Percentiles rank a stretch among this genome's conserved stretches.
Evolutionary conservation across 345 rosid genomes (phyloP).

Genomic region (Salix arbutifolia): DNA sequence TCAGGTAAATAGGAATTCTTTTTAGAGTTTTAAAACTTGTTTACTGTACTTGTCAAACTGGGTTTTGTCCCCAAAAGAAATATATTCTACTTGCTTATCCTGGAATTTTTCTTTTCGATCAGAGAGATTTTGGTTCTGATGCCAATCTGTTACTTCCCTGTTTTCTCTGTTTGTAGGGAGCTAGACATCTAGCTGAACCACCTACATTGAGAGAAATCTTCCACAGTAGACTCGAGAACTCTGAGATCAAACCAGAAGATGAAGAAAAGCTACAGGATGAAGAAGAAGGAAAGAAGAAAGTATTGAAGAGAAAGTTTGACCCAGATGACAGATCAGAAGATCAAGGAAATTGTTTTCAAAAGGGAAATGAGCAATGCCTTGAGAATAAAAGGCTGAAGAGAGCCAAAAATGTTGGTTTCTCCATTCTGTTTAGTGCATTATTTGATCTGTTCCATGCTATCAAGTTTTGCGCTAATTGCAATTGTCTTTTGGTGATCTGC

Average conservation of each 20-base stretch:
- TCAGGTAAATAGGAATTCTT: constrained; percentile 42
- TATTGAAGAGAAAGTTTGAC: constrained; percentile 64
- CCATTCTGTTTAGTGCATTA: not conserved
- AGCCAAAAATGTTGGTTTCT: constrained; percentile 60
- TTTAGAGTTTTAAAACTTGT: not conserved
- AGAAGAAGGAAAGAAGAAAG: constrained; percentile 36
- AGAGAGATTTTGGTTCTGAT: too few species aligned
- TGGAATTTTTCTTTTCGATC: too few species aligned
- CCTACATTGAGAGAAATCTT: constrained; percentile 72
- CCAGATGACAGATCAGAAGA: constrained; percentile 37
- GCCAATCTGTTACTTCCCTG: not conserved
- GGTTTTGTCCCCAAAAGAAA: not conserved
- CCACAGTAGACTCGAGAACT: constrained; percentile 38
- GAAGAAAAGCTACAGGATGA: constrained; percentile 1
- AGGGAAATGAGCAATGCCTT: constrained; percentile 37
- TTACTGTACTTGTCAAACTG: not conserved
- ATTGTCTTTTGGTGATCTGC: constrained; percentile 15
- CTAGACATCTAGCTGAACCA: constrained; percentile 71
- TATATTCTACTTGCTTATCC: not conserved
- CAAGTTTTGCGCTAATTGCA: not conserved
- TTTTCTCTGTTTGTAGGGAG: constrained; percentile 46
- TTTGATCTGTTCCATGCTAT: not conserved
- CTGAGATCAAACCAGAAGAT: constrained; percentile 28
- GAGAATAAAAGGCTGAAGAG: constrained; percentile 48
- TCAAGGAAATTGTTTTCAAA: constrained; percentile 27